Evolutionary conservation across 2,329 filamentous ascomycete species (phyloP).

Genomic region (Colletotrichum sp.): DNA sequence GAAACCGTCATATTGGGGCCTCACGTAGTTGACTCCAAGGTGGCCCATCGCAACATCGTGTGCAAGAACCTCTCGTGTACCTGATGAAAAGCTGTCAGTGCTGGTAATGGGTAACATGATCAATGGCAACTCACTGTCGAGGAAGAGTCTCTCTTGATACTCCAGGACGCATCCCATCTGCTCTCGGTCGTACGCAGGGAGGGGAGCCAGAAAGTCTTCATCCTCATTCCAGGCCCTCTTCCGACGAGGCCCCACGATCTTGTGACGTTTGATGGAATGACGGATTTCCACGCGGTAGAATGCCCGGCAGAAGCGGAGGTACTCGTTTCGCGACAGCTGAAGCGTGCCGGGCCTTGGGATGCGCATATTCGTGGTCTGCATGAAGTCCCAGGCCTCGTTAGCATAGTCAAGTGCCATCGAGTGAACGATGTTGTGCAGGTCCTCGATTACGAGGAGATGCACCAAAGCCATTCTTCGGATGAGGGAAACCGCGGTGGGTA

Average conservation of each 20-base stretch:
- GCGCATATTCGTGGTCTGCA: not conserved
- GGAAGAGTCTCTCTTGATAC: not conserved
- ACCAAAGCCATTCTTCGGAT: rapidly evolving
- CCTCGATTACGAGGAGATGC: rapidly evolving
- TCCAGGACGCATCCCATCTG: not conserved
- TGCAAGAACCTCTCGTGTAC: rapidly evolving
- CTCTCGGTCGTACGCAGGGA: not conserved
- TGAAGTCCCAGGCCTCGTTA: not conserved
- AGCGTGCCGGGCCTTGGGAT: rapidly evolving
- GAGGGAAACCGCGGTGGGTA: not conserved
- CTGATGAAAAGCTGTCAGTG: rapidly evolving
- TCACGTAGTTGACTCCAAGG: not conserved
- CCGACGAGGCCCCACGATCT: rapidly evolving
- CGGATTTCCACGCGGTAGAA: not conserved
- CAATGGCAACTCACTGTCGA: not conserved
- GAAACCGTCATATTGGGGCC: rapidly evolving
- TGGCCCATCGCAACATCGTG: not conserved
- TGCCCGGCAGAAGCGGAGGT: not conserved
- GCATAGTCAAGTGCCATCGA: not conserved
- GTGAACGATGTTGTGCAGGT: not conserved
- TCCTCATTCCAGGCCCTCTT: not conserved
- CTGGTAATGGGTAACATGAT: not conserved
- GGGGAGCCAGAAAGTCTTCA: rapidly evolving
- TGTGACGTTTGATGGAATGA: rapidly evolving
- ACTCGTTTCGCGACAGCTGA: not conserved